phyloP scores from a whole-genome alignment of 345 rosid genomes.

The Crucihimalaya himalaica region DNA sequence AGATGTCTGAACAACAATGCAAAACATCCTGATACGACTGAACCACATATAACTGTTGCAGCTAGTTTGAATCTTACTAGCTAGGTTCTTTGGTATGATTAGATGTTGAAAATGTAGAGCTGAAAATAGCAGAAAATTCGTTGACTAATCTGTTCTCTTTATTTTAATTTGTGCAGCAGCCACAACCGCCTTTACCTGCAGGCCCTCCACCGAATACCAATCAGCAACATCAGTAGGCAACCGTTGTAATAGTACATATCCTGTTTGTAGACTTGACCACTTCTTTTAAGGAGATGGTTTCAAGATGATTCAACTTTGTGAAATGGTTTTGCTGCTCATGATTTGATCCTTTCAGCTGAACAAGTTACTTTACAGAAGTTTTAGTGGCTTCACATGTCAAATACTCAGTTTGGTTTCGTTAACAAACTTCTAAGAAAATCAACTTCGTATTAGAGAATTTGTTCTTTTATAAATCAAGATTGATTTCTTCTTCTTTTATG shows the following conservation, averaged over 20 bases:
- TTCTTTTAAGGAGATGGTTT: slow-evolving; percentile 10
- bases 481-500: neutral
- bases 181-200: slow-evolving; percentile 38
- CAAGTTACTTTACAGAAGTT: neutral
- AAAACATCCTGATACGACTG: neutral
- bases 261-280: slow-evolving; percentile 22
- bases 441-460: neutral
- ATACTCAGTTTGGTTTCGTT: slow-evolving; percentile 16
- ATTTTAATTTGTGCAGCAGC: slow-evolving; percentile 31
- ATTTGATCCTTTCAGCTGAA: slow-evolving; percentile 17
- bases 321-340: slow-evolving; percentile 14
- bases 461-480: neutral
- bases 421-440: neutral
- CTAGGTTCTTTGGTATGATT: neutral
- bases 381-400: slow-evolving; percentile 21
- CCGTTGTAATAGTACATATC: slow-evolving; percentile 25
- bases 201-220: slow-evolving; percentile 40
- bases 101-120: slow-evolving; percentile 6
- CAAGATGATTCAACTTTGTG: slow-evolving; percentile 11
- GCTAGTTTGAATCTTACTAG: slow-evolving; percentile 2
- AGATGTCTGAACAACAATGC: neutral
- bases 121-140: neutral
- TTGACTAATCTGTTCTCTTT: neutral
- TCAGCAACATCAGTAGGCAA: slow-evolving; percentile 39
- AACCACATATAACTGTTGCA: neutral